Evolutionary conservation across 208 protist species (phyloP).

Genomic region (Angomonas ambiguus): DNA sequence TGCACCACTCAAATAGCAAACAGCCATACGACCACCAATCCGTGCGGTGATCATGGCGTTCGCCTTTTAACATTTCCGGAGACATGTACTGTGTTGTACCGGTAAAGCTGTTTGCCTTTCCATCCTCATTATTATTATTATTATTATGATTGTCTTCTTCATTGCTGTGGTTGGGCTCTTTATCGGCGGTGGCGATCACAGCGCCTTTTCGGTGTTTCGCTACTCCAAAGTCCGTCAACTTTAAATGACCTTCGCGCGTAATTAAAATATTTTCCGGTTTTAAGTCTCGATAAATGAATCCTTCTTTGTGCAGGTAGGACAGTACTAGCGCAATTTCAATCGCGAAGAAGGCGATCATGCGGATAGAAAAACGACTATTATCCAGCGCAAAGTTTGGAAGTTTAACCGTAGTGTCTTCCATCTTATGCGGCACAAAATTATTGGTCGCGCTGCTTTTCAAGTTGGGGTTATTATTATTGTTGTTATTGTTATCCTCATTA

Average conservation of each 20-base stretch:
- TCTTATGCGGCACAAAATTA: constrained; percentile 25
- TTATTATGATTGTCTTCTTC: neutral
- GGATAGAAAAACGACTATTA: constrained; percentile 55
- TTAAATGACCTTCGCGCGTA: constrained; percentile 84
- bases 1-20: constrained; percentile 94
- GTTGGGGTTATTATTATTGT: constrained; percentile 11
- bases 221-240: constrained; percentile 94
- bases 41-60: constrained; percentile 83
- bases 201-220: constrained; percentile 83
- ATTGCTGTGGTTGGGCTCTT: constrained; percentile 7
- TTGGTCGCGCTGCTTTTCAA: constrained; percentile 23
- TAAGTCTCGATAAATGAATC: constrained; percentile 91
- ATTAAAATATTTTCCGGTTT: constrained; percentile 95
- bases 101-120: constrained; percentile 82
- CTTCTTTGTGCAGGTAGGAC: constrained; percentile 80
- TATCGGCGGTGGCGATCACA: constrained; percentile 24
- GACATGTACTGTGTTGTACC: constrained; percentile 95
- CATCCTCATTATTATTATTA: constrained; percentile 12
- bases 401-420: constrained; percentile 20
- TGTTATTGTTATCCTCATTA: neutral
- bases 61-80: constrained; percentile 87
- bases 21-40: constrained; percentile 97
- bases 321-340: constrained; percentile 87
- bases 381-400: constrained; percentile 29
- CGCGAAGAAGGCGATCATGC: constrained; percentile 84